These are phyloP conservation scores for Saprolegnia parasitica DNA, from an alignment of 352 stramenopile species.

Conservation along the genomic window DNA sequence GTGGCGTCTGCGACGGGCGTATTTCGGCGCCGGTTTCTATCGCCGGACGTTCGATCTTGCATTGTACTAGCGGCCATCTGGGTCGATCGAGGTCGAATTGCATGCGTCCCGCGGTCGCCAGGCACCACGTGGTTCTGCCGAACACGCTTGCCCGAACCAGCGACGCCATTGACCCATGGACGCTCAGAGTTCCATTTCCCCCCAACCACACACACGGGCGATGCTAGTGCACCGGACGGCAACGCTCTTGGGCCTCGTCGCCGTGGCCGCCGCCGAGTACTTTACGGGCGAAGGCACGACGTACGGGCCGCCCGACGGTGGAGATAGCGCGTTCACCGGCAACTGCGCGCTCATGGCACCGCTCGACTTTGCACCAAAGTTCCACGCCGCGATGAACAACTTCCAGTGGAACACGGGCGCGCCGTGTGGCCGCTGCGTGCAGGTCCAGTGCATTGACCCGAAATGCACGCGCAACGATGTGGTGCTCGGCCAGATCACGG, in stretches of 20 bases:
- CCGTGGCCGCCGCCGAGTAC: slow-evolving; percentile 15
- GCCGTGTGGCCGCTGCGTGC: slow-evolving; percentile 62
- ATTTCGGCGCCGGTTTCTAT: too few relatives aligned
- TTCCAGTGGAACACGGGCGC: slow-evolving; percentile 52
- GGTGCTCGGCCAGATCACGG: slow-evolving; percentile 52
- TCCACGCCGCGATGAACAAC: slow-evolving; percentile 70
- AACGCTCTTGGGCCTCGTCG: neutral
- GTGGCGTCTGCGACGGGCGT: too few relatives aligned
- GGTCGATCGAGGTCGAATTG: too few relatives aligned
- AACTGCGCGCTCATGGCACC: slow-evolving; percentile 55
- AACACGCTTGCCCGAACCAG: neutral
- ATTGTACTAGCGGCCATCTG: too few relatives aligned
- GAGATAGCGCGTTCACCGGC: slow-evolving; percentile 26
- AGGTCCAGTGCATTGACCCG: slow-evolving; percentile 55
- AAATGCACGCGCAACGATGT: slow-evolving; percentile 42
- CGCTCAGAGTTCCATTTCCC: too few relatives aligned
- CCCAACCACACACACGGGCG: too few relatives aligned
- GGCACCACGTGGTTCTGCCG: neutral
- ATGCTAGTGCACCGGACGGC: too few relatives aligned
- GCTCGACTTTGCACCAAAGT: slow-evolving; percentile 30
- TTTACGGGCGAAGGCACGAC: slow-evolving; percentile 42
- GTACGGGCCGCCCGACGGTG: slow-evolving; percentile 37
- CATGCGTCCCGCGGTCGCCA: slow-evolving; percentile 1
- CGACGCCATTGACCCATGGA: too few relatives aligned
- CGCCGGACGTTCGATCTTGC: too few relatives aligned